These are phyloP conservation scores for Alternaria sp. DNA, from an alignment of 2,329 filamentous ascomycete species.

Conservation along the genomic window DNA sequence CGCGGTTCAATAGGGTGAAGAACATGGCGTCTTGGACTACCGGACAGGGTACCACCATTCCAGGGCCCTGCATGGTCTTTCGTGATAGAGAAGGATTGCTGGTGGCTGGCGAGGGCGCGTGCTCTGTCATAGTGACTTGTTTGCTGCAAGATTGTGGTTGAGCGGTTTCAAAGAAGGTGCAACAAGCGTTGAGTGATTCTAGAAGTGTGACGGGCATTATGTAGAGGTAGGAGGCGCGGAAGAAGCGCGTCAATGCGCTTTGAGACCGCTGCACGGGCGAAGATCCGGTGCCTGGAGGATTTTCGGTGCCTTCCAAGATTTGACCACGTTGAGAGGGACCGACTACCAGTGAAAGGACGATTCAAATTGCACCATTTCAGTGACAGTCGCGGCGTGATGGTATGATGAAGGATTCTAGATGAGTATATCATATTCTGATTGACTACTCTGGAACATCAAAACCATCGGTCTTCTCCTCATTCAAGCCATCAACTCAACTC, in stretches of 20 bases:
- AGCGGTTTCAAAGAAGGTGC: not conserved
- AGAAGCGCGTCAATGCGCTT: not conserved
- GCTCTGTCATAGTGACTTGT: not conserved
- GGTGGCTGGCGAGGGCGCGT: not conserved
- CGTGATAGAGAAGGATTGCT: rapidly evolving
- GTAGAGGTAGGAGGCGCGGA: not conserved
- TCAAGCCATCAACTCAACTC: not conserved
- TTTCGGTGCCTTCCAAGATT: too few species aligned
- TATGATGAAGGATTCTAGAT: too few species aligned
- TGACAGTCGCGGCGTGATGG: too few species aligned
- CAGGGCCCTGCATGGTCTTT: too few species aligned
- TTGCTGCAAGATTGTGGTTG: not conserved
- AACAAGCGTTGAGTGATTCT: not conserved
- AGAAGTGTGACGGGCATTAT: not conserved
- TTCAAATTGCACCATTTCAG: too few species aligned
- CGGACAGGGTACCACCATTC: too few species aligned
- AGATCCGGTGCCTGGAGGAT: too few species aligned
- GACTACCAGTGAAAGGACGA: too few species aligned
- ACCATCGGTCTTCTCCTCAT: not conserved
- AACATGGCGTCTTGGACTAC: not conserved
- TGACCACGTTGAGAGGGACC: too few species aligned
- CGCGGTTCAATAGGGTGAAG: not conserved
- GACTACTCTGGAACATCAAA: not conserved
- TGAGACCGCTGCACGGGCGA: not conserved
- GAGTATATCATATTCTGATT: too few species aligned